phyloP scores from a whole-genome alignment of 2,329 filamentous ascomycete species.

The Penicillium frequentans region DNA sequence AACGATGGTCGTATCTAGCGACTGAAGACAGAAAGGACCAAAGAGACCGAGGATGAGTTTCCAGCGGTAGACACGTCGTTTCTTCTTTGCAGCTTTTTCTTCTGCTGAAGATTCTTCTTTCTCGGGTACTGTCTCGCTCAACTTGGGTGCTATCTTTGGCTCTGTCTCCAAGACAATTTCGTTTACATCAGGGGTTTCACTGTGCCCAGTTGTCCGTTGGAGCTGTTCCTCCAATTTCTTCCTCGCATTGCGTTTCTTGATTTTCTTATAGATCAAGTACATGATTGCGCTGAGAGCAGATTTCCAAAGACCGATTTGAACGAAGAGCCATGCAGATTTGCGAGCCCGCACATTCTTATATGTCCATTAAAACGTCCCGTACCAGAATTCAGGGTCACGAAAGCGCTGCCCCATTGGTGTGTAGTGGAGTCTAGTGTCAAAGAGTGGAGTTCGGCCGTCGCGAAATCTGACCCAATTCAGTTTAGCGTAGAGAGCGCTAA shows the following conservation, averaged over 20 bases:
- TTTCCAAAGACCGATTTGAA: background rate
- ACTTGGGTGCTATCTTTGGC: background rate
- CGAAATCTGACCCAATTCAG: conserved; percentile 8
- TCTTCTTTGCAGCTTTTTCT: conserved; percentile 3
- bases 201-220: background rate
- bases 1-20: conserved; percentile 65
- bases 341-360: background rate
- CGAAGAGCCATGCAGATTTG: background rate
- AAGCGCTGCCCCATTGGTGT: background rate
- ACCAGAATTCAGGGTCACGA: background rate
- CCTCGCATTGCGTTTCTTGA: conserved; percentile 10
- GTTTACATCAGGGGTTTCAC: background rate
- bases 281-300: background rate
- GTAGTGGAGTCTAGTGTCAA: background rate
- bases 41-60: conserved; percentile 61
- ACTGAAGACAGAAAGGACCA: conserved; percentile 61
- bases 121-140: background rate
- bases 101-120: conserved; percentile 3
- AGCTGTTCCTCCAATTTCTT: background rate
- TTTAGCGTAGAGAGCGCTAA: background rate
- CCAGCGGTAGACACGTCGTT: conserved; percentile 50
- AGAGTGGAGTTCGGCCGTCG: background rate
- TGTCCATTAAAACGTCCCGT: background rate
- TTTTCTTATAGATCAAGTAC: conserved; percentile 10
- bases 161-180: background rate